Evolutionary conservation across 352 stramenopile genomes (phyloP), one percentile per base, ranked within the genome.

Genomic region (Phytopythium mirpurense): DNA sequence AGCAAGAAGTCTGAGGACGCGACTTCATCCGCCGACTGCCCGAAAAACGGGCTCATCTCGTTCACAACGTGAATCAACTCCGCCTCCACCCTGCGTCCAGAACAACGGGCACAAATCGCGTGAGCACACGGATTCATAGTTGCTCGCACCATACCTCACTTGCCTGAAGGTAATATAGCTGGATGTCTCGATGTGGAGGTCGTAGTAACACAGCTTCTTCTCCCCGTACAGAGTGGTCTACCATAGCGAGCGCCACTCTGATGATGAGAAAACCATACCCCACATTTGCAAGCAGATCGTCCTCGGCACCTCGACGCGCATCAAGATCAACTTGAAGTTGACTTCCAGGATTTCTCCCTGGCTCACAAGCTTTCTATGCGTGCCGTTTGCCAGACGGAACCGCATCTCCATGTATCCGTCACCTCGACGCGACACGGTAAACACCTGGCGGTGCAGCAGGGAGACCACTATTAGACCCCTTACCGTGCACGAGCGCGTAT

Each of bases 181-280:
- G 12, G 62, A 46, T 29, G 66, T 71, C 27, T 79, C 59, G 23
- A 87, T 53, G 10, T 69, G 58, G 19, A 87, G 42, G 46, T 87
- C 73, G 35, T 87, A 87, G 56, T 84, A 85, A 35, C 76, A 87
- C 23, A 87, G 59, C 56, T 69, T 79, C 34, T 73, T 82, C 26
- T 75, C 69, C 2, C 65, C 66, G 27, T 54, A 27, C 18, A 51
- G 66, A 16, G 66, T 72, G 24, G 56, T 61, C 73, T 86, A n/a
- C 9, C 1, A 50, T 21, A 54, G 1, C 5, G 52, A 58, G n/a
- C n/a, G n/a, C n/a, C n/a, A 41, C 21, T 23, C 26, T 32, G 29
- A 10, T 9, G 9, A 32, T 32, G 9, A 32, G 29, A 10, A 32
- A n/a, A n/a, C n/a, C n/a, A n/a, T n/a, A n/a, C n/a, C n/a, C n/a